phyloP scores from a whole-genome alignment of 768 basidiomycete species.

The Hemileccinum rubropunctum region DNA sequence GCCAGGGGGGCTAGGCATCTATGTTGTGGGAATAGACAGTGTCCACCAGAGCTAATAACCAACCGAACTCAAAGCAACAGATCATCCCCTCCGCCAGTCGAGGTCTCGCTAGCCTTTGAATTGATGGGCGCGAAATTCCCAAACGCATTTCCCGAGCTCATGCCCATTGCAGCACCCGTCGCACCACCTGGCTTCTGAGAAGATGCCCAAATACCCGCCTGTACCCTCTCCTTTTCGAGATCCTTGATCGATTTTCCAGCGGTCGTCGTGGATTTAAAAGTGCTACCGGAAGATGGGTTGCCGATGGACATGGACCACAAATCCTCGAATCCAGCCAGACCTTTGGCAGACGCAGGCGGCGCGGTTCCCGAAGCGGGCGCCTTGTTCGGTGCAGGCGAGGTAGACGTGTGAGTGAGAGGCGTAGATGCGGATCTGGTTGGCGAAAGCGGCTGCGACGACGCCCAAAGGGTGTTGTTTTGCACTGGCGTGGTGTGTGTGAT shows the following conservation, averaged over 20 bases:
- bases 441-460: constrained; percentile 28
- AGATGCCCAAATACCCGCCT: constrained; percentile 72
- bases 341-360: constrained; percentile 36
- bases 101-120: constrained; percentile 10
- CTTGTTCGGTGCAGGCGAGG: constrained; percentile 15
- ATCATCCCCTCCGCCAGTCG: constrained; percentile 38
- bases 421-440: constrained; percentile 13
- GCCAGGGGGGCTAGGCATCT: neutral
- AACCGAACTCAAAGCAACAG: constrained; percentile 36
- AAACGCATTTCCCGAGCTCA: constrained; percentile 21
- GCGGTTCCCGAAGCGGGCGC: constrained; percentile 12
- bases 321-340: constrained; percentile 74
- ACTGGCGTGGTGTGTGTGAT: constrained; percentile 15
- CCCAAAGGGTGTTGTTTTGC: constrained; percentile 24
- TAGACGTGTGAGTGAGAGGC: constrained; percentile 9
- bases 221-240: constrained; percentile 83
- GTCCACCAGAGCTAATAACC: too few relatives aligned
- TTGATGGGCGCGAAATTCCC: constrained; percentile 34
- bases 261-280: constrained; percentile 35
- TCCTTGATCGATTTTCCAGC: constrained; percentile 81
- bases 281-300: constrained; percentile 28
- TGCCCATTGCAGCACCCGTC: constrained; percentile 3
- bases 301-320: constrained; percentile 84
- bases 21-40: constrained; percentile 1
- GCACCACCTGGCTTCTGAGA: constrained; percentile 22